These are phyloP conservation scores for Eucalyptus curtisii DNA, from an alignment of 345 rosid species.

Conservation along the genomic window DNA sequence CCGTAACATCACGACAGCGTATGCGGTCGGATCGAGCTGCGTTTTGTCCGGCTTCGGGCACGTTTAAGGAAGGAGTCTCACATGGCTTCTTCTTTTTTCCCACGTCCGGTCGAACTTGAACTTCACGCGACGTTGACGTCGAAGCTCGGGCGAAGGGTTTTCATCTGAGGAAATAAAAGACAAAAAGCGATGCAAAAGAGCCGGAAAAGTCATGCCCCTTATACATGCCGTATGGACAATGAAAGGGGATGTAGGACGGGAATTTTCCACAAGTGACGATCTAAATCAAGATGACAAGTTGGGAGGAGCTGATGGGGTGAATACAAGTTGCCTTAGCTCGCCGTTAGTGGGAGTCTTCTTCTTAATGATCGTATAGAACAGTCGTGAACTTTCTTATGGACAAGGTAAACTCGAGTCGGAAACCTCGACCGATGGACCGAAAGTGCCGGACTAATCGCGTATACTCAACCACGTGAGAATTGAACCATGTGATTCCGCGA, in stretches of 20 bases:
- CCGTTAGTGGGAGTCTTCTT: background rate
- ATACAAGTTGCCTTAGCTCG: background rate
- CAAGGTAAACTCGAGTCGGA: background rate
- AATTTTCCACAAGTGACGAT: background rate
- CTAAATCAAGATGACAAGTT: background rate
- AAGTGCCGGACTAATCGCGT: background rate
- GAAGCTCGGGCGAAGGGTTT: background rate
- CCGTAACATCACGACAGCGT: background rate
- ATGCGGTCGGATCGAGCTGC: background rate
- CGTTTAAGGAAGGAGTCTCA: background rate
- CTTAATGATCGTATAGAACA: background rate
- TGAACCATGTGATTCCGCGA: background rate
- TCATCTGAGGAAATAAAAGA: background rate
- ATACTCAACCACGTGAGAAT: background rate
- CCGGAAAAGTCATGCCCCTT: background rate
- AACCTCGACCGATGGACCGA: background rate
- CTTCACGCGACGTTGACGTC: background rate
- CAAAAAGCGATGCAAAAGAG: background rate
- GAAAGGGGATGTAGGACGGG: background rate
- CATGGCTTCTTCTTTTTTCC: background rate
- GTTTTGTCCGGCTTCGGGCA: background rate
- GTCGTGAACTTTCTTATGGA: background rate
- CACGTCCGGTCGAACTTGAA: background rate
- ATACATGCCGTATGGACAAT: background rate
- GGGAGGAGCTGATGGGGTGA: background rate